A percentile compares a stretch with the other conserved stretches of the same genome.
phyloP scores from a whole-genome alignment of 257 asterid species.

The Przewalskia tangutica region DNA sequence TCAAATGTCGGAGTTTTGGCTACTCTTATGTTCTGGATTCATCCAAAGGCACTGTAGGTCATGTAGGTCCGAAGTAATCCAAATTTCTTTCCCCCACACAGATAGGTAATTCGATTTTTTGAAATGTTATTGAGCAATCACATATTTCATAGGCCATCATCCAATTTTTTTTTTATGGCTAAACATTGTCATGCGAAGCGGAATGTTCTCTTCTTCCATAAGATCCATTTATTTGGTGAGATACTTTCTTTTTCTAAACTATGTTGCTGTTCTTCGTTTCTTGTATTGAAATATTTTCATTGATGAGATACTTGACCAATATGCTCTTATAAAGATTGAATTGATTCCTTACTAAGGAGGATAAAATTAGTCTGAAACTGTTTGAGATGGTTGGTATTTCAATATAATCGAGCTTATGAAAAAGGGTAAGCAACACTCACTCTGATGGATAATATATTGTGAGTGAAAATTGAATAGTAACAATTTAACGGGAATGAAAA shows the following conservation, averaged over 20 bases:
- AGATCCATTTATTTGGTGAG: not conserved
- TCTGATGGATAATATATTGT: no score
- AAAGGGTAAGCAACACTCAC: not conserved
- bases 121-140: not conserved
- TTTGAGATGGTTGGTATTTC: not conserved
- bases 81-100: not conserved
- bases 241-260: not conserved
- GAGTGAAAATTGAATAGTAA: no score
- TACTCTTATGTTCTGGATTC: not conserved
- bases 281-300: not conserved
- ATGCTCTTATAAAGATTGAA: not conserved
- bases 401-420: no score
- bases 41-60: not conserved
- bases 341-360: not conserved
- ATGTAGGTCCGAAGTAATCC: not conserved
- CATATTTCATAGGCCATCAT: not conserved
- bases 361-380: no score
- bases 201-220: not conserved
- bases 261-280: not conserved
- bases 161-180: not conserved
- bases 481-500: no score
- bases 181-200: not conserved
- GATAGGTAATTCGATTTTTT: not conserved
- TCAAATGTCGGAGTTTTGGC: not conserved
- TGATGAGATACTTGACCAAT: not conserved